These are phyloP conservation scores for Hygrophila difformis DNA, from an alignment of 257 asterid genomes.

Conservation along the genomic window DNA sequence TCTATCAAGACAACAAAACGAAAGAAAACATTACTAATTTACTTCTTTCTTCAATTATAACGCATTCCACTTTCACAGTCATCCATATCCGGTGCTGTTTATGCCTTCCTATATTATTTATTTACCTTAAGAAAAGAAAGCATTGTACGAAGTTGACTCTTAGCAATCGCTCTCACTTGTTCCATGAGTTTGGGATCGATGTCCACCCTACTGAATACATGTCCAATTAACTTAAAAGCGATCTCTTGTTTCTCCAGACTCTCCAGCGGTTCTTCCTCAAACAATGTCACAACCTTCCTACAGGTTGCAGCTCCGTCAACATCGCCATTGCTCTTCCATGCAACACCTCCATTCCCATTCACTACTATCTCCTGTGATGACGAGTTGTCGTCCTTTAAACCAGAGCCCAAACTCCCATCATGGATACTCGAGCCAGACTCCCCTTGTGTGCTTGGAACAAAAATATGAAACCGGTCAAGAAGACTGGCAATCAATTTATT, in stretches of 20 bases:
- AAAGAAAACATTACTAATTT: constrained; percentile 17
- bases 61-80: constrained; percentile 11
- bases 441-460: constrained; percentile 42
- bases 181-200: constrained; percentile 62
- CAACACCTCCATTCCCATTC: constrained; percentile 42
- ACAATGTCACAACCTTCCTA: constrained; percentile 39
- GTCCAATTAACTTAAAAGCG: constrained; percentile 59
- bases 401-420: constrained; percentile 34
- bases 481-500: constrained; percentile 50
- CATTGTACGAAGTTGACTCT: constrained; percentile 71
- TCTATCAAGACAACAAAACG: constrained; percentile 41
- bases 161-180: constrained; percentile 69
- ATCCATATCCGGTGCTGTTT: constrained; percentile 6
- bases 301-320: constrained; percentile 31
- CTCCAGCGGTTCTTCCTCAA: constrained; percentile 71
- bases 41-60: constrained; percentile 6
- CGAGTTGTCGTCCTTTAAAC: constrained; percentile 32
- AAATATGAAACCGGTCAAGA: constrained; percentile 57
- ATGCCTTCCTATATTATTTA: constrained; percentile 16
- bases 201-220: constrained; percentile 44
- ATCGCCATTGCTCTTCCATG: constrained; percentile 63
- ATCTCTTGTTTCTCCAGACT: constrained; percentile 73
- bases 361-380: constrained; percentile 25
- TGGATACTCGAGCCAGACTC: constrained; percentile 29
- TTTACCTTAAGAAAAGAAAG: constrained; percentile 68